Conservation (phyloP, 805 yeast genomes). For the Metschnikowia bowlesiae region DNA sequence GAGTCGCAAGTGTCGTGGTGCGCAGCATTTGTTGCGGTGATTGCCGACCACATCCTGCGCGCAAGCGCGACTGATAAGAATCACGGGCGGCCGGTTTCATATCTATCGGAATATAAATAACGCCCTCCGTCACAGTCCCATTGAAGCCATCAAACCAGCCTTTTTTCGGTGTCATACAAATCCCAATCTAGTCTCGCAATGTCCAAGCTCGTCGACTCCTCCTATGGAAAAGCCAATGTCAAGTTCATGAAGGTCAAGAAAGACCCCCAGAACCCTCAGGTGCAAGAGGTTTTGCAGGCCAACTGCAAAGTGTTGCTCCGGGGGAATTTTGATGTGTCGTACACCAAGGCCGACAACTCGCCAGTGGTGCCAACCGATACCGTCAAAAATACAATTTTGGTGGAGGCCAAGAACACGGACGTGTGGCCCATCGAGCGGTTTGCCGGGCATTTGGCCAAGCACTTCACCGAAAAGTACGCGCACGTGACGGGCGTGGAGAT, state of each 20-base stretch:
- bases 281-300: conserved; percentile 82
- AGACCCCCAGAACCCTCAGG: conserved; percentile 64
- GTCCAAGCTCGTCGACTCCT: conserved; percentile 35
- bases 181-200: neutral
- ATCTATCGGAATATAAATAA: neutral
- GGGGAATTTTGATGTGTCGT: conserved; percentile 76
- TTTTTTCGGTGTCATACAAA: neutral
- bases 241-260: conserved; percentile 85
- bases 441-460: conserved; percentile 79
- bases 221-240: conserved; percentile 92
- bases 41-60: conserved; percentile 7
- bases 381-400: conserved; percentile 80
- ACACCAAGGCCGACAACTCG: conserved; percentile 83
- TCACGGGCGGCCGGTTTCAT: neutral
- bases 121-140: neutral
- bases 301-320: conserved; percentile 70
- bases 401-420: conserved; percentile 76
- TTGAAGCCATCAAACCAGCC: neutral
- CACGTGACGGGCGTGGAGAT: conserved; percentile 74
- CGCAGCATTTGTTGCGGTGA: conserved; percentile 5
- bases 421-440: conserved; percentile 90
- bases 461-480: conserved; percentile 69
- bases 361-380: conserved; percentile 94
- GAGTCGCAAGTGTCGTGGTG: neutral
- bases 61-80: conserved; percentile 1